Evolutionary conservation across 352 stramenopile species (phyloP).

Genomic region (Pythium aphanidermatum): DNA sequence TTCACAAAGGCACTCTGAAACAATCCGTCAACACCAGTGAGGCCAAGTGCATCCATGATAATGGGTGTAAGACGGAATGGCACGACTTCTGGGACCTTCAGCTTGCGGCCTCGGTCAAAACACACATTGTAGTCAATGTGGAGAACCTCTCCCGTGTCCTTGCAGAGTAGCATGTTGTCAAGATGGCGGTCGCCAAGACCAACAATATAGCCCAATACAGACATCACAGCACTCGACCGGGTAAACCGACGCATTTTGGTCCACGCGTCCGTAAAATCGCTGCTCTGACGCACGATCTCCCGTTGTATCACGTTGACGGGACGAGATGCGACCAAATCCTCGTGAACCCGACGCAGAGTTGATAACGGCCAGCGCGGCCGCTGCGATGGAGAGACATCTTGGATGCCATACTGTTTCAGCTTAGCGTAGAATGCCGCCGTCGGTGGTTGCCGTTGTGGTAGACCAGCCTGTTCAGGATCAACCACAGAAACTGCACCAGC

Average conservation of each 20-base stretch:
- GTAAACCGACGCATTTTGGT: constrained; percentile 46
- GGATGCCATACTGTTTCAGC: constrained; percentile 70
- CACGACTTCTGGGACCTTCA: constrained; percentile 89
- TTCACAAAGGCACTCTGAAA: constrained; percentile 72
- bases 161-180: constrained; percentile 88
- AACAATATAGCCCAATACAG: constrained; percentile 83
- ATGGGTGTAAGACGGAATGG: constrained; percentile 88
- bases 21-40: constrained; percentile 66
- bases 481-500: constrained; percentile 13
- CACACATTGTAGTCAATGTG: constrained; percentile 93
- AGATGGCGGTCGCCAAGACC: constrained; percentile 89
- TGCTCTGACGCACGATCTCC: constrained; percentile 46
- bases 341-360: constrained; percentile 59
- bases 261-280: constrained; percentile 61
- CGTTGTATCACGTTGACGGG: constrained; percentile 60
- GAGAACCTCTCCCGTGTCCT: constrained; percentile 71
- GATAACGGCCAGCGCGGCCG: constrained; percentile 52
- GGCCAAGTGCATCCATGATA: constrained; percentile 65
- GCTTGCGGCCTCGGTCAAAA: constrained; percentile 83
- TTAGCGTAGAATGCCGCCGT: constrained; percentile 82
- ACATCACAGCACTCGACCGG: constrained; percentile 83
- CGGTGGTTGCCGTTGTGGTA: constrained; percentile 28
- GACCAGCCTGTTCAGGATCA: constrained; percentile 2
- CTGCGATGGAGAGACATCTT: constrained; percentile 61
- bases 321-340: constrained; percentile 55